Conservation (phyloP, 305 asterid genomes). For the Rubia peregrina region DNA sequence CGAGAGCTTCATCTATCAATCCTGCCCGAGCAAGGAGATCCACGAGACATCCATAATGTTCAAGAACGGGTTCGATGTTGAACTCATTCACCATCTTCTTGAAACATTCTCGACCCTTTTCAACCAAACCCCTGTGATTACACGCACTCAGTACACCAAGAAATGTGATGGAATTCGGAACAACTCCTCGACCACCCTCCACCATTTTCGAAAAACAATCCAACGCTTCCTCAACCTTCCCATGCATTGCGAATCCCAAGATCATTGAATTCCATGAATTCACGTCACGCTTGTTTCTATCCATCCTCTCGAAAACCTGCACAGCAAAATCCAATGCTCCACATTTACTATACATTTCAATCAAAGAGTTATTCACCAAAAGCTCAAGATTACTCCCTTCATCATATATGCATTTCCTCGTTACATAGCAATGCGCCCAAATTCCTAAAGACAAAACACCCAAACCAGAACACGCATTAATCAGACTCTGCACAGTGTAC, state of each 20-base stretch:
- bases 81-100: constrained; percentile 40
- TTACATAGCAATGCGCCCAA: constrained; percentile 58
- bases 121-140: constrained; percentile 63
- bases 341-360: constrained; percentile 77
- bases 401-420: constrained; percentile 29
- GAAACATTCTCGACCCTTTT: constrained; percentile 48
- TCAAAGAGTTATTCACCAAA: constrained; percentile 46
- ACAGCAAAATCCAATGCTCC: constrained; percentile 52
- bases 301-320: constrained; percentile 57
- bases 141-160: constrained; percentile 61
- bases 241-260: constrained; percentile 60
- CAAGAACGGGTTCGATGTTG: constrained; percentile 53
- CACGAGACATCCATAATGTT: constrained; percentile 69
- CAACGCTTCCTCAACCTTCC: constrained; percentile 45
- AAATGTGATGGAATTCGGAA: constrained; percentile 68
- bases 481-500: constrained; percentile 61
- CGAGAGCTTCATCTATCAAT: constrained; percentile 49
- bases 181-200: constrained; percentile 16
- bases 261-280: constrained; percentile 69
- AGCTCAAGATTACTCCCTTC: constrained; percentile 29
- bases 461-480: constrained; percentile 64
- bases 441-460: constrained; percentile 68
- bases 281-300: constrained; percentile 30
- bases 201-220: constrained; percentile 45
- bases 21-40: constrained; percentile 70